Conservation (phyloP, 2,329 filamentous ascomycete genomes). For the Aspergillus ochraceoroseus region DNA sequence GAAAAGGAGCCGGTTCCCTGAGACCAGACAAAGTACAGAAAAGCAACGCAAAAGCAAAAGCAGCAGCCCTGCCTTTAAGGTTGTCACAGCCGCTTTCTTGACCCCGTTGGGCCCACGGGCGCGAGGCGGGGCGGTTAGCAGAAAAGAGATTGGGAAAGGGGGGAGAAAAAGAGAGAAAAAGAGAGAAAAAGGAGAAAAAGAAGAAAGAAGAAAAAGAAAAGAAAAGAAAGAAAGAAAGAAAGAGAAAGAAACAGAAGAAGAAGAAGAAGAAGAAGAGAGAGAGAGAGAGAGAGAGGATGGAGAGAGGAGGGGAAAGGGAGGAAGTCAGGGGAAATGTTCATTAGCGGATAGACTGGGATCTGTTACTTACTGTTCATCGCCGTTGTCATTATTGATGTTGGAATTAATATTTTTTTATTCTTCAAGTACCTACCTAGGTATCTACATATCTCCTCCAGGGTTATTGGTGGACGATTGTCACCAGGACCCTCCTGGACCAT, state of each 20-base stretch:
- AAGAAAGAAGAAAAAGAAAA: not conserved
- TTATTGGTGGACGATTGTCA: no score
- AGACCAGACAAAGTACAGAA: no score
- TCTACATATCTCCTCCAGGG: no score
- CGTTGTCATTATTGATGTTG: no score
- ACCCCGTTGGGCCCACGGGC: constrained; percentile 26
- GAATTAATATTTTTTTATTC: no score
- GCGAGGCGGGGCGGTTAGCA: constrained; percentile 20
- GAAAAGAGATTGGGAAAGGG: not conserved
- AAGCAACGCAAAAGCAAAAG: not conserved
- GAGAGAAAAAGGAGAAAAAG: constrained; percentile 1
- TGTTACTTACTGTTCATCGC: no score
- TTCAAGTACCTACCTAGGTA: no score
- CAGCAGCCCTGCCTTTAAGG: constrained; percentile 20
- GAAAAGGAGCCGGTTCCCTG: constrained; percentile 10
- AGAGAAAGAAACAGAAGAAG: not conserved
- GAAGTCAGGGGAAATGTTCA: no score
- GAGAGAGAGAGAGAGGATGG: no score
- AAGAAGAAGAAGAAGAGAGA: no score
- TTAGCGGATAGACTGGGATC: no score
- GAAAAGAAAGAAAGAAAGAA: not conserved
- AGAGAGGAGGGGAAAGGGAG: constrained; percentile 1
- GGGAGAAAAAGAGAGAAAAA: not conserved
- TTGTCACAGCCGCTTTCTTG: constrained; percentile 26
- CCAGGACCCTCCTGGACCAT: constrained; percentile 18